Evolutionary conservation across 1,284 basidiomycete species (phyloP).

Genomic region (Acaromyces ingoldii): DNA sequence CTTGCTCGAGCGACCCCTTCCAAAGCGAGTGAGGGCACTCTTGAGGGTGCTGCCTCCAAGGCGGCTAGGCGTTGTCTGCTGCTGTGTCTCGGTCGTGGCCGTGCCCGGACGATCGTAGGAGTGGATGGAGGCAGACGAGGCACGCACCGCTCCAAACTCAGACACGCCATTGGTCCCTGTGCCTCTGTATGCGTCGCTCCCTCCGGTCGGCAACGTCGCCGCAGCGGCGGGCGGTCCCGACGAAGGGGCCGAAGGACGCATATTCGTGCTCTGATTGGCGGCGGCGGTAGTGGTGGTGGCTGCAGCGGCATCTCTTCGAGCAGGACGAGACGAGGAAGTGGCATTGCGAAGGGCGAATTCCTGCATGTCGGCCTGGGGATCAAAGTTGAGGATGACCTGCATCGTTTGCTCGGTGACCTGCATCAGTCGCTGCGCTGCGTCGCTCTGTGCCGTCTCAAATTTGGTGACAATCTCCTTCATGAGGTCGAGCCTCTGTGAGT

Average conservation of each 20-base stretch:
- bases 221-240: slow-evolving; percentile 9
- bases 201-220: slow-evolving; percentile 6
- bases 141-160: slow-evolving; percentile 21
- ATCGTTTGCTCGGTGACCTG: slow-evolving; percentile 39
- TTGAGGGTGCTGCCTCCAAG: slow-evolving; percentile 28
- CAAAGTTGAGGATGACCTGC: slow-evolving; percentile 35
- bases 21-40: slow-evolving; percentile 36
- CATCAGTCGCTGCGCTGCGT: slow-evolving; percentile 38
- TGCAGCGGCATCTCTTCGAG: too few species aligned
- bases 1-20: slow-evolving; percentile 27
- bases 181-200: too few species aligned
- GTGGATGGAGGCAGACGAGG: slow-evolving; percentile 27
- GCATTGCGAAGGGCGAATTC: slow-evolving; percentile 38
- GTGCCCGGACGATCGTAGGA: slow-evolving; percentile 21
- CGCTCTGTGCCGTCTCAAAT: slow-evolving; percentile 40
- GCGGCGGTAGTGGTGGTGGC: background rate
- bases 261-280: background rate
- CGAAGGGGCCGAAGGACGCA: background rate
- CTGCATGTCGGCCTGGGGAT: slow-evolving; percentile 39
- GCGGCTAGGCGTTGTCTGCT: slow-evolving; percentile 18
- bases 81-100: slow-evolving; percentile 11
- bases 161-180: slow-evolving; percentile 20
- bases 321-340: background rate
- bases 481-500: slow-evolving; percentile 37
- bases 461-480: slow-evolving; percentile 42